phyloP scores from a whole-genome alignment of 495 filamentous ascomycete genomes.

The Aspergillus steynii region DNA sequence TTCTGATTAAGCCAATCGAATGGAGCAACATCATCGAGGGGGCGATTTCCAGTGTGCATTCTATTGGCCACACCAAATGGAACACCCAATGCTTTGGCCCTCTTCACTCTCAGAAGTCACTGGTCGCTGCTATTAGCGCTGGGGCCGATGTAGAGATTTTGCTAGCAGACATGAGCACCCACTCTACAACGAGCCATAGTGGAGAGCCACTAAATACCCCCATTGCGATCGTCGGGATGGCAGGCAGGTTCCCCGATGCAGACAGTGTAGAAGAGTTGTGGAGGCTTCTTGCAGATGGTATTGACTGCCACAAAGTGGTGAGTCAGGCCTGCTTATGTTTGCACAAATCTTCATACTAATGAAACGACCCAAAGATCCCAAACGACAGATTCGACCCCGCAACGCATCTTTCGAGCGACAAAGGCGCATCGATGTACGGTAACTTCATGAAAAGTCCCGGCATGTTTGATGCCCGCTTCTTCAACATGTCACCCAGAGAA shows the following conservation, averaged over 20 bases:
- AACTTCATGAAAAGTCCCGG: conserved; percentile 88
- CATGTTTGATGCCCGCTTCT: conserved; percentile 84
- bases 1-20: conserved; percentile 17
- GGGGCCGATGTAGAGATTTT: conserved; percentile 29
- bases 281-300: conserved; percentile 68
- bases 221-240: conserved; percentile 76
- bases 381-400: background rate
- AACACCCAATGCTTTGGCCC: conserved; percentile 18
- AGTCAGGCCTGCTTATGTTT: conserved; percentile 70
- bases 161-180: conserved; percentile 11
- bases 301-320: conserved; percentile 54
- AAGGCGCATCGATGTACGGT: conserved; percentile 51
- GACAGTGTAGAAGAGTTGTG: conserved; percentile 66
- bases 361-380: conserved; percentile 77
- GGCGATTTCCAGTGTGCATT: conserved; percentile 12
- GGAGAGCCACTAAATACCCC: conserved; percentile 28
- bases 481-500: conserved; percentile 95
- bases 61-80: conserved; percentile 4
- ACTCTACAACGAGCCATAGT: conserved; percentile 18
- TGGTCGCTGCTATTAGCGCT: conserved; percentile 32
- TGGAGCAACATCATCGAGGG: conserved; percentile 24
- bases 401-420: background rate
- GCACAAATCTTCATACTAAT: conserved; percentile 63
- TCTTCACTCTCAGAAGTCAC: conserved; percentile 34
- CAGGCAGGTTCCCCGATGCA: conserved; percentile 72